These are phyloP conservation scores for Astrothelium macrocarpum DNA, from an alignment of 495 filamentous ascomycete genomes.

Conservation along the genomic window DNA sequence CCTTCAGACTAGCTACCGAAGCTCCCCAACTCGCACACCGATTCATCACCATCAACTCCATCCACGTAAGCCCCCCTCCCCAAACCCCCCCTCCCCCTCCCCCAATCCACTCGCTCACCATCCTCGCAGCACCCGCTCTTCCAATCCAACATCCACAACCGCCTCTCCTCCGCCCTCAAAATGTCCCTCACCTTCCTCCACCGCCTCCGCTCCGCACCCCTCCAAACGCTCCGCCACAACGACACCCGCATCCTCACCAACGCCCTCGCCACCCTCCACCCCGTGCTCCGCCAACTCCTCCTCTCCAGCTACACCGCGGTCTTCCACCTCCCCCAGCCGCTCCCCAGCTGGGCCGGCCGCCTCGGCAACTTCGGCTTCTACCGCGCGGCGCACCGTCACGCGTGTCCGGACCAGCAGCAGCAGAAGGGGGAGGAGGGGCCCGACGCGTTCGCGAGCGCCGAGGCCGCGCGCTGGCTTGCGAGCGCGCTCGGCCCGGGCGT, in stretches of 20 bases:
- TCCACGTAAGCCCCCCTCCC: constrained; percentile 35
- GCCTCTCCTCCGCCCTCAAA: not conserved
- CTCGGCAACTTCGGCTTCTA: constrained; percentile 7
- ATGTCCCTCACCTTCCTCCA: not conserved
- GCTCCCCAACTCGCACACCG: constrained; percentile 44
- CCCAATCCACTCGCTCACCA: constrained; percentile 26
- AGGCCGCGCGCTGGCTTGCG: constrained; percentile 6
- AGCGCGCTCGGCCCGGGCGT: constrained; percentile 12
- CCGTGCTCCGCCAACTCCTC: constrained; percentile 10
- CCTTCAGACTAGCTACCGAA: constrained; percentile 45
- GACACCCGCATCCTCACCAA: constrained; percentile 31
- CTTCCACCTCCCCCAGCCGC: constrained; percentile 13
- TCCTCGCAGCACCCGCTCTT: not conserved
- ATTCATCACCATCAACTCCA: constrained; percentile 42
- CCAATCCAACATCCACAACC: not conserved
- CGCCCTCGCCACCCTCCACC: constrained; percentile 18
- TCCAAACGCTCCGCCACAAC: not conserved
- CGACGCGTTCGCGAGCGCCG: not conserved
- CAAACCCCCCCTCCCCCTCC: constrained; percentile 21
- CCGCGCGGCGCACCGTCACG: constrained; percentile 3
- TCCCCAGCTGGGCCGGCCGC: not conserved
- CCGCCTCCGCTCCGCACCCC: not conserved
- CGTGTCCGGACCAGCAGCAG: not conserved
- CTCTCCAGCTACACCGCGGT: constrained; percentile 27
- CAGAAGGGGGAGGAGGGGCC: too few relatives aligned